A percentile compares a stretch with the other conserved stretches of the same genome.
phyloP scores from a whole-genome alignment of 2,329 filamentous ascomycete genomes.

The Aspergillus sp. region DNA sequence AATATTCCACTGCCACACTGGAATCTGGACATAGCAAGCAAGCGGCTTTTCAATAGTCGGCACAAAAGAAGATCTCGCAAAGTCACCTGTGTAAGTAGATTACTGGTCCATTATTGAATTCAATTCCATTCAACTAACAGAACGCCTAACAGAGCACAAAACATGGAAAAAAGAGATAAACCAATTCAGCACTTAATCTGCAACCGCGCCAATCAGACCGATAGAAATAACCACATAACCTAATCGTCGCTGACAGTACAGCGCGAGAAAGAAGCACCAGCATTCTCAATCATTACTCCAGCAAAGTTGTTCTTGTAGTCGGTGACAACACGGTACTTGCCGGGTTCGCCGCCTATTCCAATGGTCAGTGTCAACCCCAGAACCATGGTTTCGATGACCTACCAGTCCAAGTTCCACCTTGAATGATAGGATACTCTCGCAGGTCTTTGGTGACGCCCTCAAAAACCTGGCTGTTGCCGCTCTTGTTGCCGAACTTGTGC shows the following conservation, averaged over 20 bases:
- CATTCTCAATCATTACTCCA: conserved; percentile 11
- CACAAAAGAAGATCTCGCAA: no score
- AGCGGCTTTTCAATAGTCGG: no score
- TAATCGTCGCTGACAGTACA: conserved; percentile 8
- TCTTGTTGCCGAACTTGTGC: conserved; percentile 1
- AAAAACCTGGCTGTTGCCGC: conserved; percentile 5
- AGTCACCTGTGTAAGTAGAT: no score
- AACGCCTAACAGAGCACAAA: no score
- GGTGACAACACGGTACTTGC: conserved; percentile 10
- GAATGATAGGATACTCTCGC: conserved; percentile 10
- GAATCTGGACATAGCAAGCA: no score
- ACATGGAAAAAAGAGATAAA: no score
- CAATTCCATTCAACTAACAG: no score
- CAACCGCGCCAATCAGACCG: not conserved
- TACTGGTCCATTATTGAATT: no score
- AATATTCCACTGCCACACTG: no score
- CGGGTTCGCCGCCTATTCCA: conserved; percentile 11
- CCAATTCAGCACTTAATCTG: not conserved
- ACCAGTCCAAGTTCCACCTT: conserved; percentile 11
- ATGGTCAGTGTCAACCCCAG: conserved; percentile 1
- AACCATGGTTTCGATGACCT: conserved; percentile 1
- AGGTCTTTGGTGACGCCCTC: conserved; percentile 8
- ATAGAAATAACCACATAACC: not conserved
- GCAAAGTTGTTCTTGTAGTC: conserved; percentile 13
- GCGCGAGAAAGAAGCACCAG: conserved; percentile 7